Conservation (phyloP, 2,329 filamentous ascomycete genomes). For the Stemphylium beticola region DNA sequence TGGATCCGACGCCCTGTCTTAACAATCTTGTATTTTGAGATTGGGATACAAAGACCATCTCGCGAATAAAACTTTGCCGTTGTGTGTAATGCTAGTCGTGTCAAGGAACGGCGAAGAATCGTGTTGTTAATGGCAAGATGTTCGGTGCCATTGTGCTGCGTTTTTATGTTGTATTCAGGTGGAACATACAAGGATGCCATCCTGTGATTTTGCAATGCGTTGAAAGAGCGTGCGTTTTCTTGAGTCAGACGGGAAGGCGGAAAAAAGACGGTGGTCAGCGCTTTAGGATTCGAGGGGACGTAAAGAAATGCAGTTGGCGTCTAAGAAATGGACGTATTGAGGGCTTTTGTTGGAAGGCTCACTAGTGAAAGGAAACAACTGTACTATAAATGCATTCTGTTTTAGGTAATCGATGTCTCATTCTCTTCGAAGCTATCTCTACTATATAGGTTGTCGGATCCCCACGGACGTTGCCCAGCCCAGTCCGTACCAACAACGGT, state of each 20-base stretch:
- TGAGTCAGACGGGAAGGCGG: not conserved
- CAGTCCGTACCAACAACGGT: too few species aligned
- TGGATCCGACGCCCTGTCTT: constrained; percentile 42
- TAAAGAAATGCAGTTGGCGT: not conserved
- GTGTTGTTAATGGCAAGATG: constrained; percentile 42
- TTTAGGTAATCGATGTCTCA: too few species aligned
- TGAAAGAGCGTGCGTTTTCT: not conserved
- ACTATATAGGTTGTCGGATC: too few species aligned
- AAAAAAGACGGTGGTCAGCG: not conserved
- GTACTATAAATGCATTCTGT: too few species aligned
- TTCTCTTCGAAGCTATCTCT: too few species aligned
- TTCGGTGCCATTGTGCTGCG: constrained; percentile 45
- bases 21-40: constrained; percentile 38
- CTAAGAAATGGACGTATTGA: not conserved
- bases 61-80: constrained; percentile 31
- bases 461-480: too few species aligned
- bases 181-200: constrained; percentile 18
- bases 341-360: too few species aligned
- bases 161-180: constrained; percentile 17
- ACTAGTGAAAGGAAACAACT: too few species aligned
- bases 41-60: constrained; percentile 33
- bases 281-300: not conserved
- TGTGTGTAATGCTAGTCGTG: constrained; percentile 35
- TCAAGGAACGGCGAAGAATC: constrained; percentile 27
- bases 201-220: not conserved